Percentiles rank a stretch among this genome's conserved stretches.
phyloP scores from a whole-genome alignment of 108 stramenopile genomes.

The Conticribra guillardii region DNA sequence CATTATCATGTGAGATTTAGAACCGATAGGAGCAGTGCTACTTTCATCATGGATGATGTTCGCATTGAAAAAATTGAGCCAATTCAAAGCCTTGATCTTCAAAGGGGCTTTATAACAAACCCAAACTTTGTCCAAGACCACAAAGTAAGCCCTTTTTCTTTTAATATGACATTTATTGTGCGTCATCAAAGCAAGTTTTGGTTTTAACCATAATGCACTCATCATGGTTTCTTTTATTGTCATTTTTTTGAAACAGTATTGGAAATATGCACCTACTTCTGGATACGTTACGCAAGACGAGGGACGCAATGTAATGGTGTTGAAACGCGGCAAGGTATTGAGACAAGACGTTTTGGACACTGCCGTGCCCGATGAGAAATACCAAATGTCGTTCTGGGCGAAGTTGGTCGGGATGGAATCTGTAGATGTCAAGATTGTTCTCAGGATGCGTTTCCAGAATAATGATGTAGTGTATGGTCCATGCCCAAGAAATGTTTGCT shows the following conservation, averaged over 20 bases:
- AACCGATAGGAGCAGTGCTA: no score
- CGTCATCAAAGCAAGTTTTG: background rate
- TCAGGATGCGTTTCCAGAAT: conserved; percentile 34
- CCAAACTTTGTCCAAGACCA: conserved; percentile 24
- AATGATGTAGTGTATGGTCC: conserved; percentile 29
- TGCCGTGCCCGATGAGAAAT: conserved; percentile 20
- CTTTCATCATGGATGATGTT: conserved; percentile 39
- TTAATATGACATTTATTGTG: conserved; percentile 5
- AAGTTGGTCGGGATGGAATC: conserved; percentile 1
- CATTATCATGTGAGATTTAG: conserved; percentile 44
- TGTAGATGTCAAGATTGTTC: conserved; percentile 13
- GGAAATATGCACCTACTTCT: no score
- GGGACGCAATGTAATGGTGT: conserved; percentile 16
- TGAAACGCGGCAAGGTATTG: conserved; percentile 19
- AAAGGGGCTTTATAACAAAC: conserved; percentile 32
- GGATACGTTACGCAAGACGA: conserved; percentile 4
- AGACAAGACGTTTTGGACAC: conserved; percentile 22
- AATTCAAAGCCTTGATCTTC: background rate
- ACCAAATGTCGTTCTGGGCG: conserved; percentile 22
- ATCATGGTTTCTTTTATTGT: background rate
- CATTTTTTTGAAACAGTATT: conserved; percentile 2
- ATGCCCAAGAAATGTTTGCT: conserved; percentile 19
- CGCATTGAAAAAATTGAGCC: conserved; percentile 16
- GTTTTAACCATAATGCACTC: no score
- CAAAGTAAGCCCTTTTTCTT: no score